These are phyloP conservation scores for Eutrema japonicum DNA, from an alignment of 345 rosid genomes.

Conservation along the genomic window DNA sequence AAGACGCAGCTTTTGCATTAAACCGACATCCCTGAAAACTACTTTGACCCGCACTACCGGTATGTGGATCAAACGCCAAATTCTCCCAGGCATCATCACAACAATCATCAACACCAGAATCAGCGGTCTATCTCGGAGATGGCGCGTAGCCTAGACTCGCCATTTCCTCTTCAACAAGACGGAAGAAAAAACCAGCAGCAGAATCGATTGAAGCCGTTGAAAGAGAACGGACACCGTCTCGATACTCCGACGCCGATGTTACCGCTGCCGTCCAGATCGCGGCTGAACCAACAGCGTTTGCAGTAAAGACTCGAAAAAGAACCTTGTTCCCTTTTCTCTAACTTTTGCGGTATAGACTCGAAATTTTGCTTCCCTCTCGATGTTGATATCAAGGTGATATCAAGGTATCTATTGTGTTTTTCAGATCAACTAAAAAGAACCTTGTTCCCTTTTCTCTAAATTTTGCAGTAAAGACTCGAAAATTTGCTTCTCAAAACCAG, in stretches of 20 bases:
- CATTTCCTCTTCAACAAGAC: slow-evolving; percentile 44
- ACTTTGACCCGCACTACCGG: too few relatives aligned
- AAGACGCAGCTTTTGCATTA: neutral
- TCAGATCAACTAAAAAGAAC: neutral
- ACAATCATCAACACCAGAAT: slow-evolving; percentile 22
- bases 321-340: neutral
- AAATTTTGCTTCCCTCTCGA: slow-evolving; percentile 50
- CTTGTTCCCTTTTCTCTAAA: neutral
- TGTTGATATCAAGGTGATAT: slow-evolving; percentile 61
- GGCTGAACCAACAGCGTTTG: slow-evolving; percentile 39
- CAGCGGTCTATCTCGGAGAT: slow-evolving; percentile 47
- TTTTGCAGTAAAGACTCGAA: neutral
- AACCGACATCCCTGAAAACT: too few relatives aligned
- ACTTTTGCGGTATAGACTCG: neutral
- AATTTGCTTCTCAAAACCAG: slow-evolving; percentile 43
- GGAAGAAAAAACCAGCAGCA: slow-evolving; percentile 31
- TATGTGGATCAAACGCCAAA: slow-evolving; percentile 27
- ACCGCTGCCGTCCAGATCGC: slow-evolving; percentile 41
- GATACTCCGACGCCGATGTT: slow-evolving; percentile 40
- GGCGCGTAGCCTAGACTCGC: slow-evolving; percentile 58
- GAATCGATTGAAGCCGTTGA: slow-evolving; percentile 40
- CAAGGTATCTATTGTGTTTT: slow-evolving; percentile 52
- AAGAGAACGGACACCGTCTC: slow-evolving; percentile 40
- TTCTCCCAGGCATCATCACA: slow-evolving; percentile 50
- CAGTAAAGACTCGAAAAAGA: slow-evolving; percentile 39